A percentile compares a stretch with the other conserved stretches of the same genome.
phyloP scores from a whole-genome alignment of 164 flowering plant species.

The Litsea cubeba region DNA sequence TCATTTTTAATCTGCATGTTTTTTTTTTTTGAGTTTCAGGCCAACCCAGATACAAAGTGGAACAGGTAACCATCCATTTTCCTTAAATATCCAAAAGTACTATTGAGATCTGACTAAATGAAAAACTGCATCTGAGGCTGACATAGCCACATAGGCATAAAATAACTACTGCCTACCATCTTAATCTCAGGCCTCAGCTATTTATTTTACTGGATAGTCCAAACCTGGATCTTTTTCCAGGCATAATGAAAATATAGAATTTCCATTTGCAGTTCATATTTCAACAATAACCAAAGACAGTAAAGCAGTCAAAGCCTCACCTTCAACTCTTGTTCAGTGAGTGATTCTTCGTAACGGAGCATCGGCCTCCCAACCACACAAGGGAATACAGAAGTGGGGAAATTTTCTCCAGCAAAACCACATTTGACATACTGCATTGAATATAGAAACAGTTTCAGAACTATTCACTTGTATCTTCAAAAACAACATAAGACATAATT shows the following conservation, averaged over 20 bases:
- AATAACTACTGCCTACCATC: neutral
- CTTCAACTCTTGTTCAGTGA: slow-evolving; percentile 81
- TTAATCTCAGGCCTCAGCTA: neutral
- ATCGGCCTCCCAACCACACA: slow-evolving; percentile 93
- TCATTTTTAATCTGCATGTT: neutral
- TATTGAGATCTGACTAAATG: neutral
- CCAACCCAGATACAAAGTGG: neutral
- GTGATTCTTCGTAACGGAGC: slow-evolving; percentile 89
- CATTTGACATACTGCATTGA: slow-evolving; percentile 92
- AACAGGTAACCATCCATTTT: neutral
- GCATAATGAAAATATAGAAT: neutral
- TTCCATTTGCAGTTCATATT: neutral
- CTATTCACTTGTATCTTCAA: neutral
- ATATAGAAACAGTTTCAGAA: slow-evolving; percentile 6
- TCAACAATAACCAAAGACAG: neutral
- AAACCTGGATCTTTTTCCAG: neutral
- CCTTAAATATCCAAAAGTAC: neutral
- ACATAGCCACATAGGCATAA: neutral
- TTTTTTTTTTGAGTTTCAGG: neutral
- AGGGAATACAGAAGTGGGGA: slow-evolving; percentile 95
- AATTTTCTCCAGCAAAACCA: slow-evolving; percentile 98
- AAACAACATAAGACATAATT: neutral
- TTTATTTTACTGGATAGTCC: neutral
- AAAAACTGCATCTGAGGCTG: neutral
- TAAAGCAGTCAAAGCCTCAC: slow-evolving; percentile 22